These are phyloP conservation scores for Smallanthus sonchifolius DNA, from an alignment of 129 eudicot genomes.

Conservation along the genomic window DNA sequence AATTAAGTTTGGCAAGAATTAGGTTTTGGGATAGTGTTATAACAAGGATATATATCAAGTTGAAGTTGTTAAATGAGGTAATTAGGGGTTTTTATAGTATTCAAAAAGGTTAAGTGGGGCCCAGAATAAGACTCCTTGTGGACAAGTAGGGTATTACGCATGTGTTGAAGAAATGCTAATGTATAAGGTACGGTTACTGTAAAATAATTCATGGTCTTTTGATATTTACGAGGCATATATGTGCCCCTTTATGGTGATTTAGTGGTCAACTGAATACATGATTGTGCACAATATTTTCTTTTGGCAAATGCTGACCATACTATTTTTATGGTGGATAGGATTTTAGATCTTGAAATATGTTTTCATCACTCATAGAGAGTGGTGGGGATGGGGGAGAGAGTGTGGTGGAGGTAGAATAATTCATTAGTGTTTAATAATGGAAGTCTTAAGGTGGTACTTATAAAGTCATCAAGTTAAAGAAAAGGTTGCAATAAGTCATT, in stretches of 20 bases:
- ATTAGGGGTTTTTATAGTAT: constrained; percentile 59
- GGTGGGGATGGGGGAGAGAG: constrained; percentile 17
- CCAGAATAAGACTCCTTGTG: constrained; percentile 23
- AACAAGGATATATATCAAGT: too few relatives aligned
- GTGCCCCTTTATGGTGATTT: constrained; percentile 18
- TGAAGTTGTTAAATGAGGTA: constrained; percentile 31
- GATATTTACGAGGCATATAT: constrained; percentile 15
- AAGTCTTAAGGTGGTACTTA: too few relatives aligned
- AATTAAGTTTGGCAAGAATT: too few relatives aligned
- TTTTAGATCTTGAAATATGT: constrained; percentile 25
- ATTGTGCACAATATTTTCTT: constrained; percentile 21
- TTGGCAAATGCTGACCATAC: constrained; percentile 23
- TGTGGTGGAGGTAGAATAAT: constrained; percentile 14
- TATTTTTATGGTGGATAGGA: constrained; percentile 33
- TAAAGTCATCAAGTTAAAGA: too few relatives aligned
- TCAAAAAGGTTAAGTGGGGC: constrained; percentile 47
- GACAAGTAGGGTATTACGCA: constrained; percentile 18
- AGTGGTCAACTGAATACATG: constrained; percentile 33
- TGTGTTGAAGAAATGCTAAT: not conserved
- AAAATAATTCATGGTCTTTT: constrained; percentile 8
- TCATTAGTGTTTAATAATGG: too few relatives aligned
- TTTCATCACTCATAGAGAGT: constrained; percentile 30
- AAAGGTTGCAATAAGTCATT: too few relatives aligned
- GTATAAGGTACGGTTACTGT: constrained; percentile 12
- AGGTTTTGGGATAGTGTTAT: too few relatives aligned